Percentiles rank a stretch among this genome's conserved stretches.
phyloP scores from a whole-genome alignment of 2,329 filamentous ascomycete species.

The Colletotrichum caudatum region DNA sequence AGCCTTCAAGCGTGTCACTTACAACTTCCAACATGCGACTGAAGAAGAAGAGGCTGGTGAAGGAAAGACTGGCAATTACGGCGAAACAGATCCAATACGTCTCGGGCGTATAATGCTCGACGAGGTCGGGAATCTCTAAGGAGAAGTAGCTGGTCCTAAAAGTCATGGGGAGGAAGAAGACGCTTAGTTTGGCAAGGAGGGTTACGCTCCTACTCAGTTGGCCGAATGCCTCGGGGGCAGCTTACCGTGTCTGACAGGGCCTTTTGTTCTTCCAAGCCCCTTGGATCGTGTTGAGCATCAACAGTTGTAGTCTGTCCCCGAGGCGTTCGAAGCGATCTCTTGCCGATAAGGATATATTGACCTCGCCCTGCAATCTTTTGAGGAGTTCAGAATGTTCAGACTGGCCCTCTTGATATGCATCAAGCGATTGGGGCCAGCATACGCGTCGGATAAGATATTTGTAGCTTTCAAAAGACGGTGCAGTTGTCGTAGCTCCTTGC shows the following conservation, averaged over 20 bases:
- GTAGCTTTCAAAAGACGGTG: conserved; percentile 71
- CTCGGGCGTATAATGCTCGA: conserved; percentile 67
- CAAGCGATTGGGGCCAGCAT: conserved; percentile 56
- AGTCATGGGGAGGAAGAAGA: conserved; percentile 80
- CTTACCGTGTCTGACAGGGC: conserved; percentile 75
- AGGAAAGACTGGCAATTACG: conserved; percentile 70
- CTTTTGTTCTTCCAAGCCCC: conserved; percentile 77
- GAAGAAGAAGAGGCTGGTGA: conserved; percentile 68
- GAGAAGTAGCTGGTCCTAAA: conserved; percentile 82
- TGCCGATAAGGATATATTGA: conserved; percentile 58
- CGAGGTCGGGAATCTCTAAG: conserved; percentile 70
- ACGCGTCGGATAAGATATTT: conserved; percentile 70
- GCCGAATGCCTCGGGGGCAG: conserved; percentile 11
- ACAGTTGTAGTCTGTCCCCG: conserved; percentile 68
- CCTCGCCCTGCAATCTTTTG: conserved; percentile 32
- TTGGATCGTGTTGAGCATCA: conserved; percentile 71
- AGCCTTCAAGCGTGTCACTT: conserved; percentile 59
- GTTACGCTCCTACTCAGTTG: conserved; percentile 76
- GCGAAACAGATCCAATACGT: conserved; percentile 78
- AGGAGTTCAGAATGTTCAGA: not conserved
- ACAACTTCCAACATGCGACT: conserved; percentile 59
- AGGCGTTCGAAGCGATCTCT: conserved; percentile 70
- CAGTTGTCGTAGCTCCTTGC: conserved; percentile 70
- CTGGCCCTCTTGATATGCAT: conserved; percentile 11
- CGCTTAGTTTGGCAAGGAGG: conserved; percentile 78